Base-by-base conservation (phyloP, 202 grass and related monocot genomes). In the Miscanthus sacchariflorus region DNA sequence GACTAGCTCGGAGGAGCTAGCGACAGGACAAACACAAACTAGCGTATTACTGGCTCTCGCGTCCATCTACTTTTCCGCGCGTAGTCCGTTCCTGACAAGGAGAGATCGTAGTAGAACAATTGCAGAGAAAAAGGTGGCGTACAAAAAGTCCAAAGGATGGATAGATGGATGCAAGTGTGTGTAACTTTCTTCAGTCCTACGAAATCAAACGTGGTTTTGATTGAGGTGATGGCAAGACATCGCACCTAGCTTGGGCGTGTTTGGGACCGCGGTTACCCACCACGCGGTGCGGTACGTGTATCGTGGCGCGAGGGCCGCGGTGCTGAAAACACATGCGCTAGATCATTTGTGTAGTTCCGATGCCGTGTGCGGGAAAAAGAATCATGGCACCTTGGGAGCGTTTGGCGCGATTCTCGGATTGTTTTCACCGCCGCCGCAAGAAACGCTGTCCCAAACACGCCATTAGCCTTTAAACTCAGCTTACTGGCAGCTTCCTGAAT, bases 151-250 rank as follows among this genome's bases (percentile, higher is more conserved):
- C 67, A 18, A 64, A 11, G 48, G 13, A 50, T 50, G 49, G 17
- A 46, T 39, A 40, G 43, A 28, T 59, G 80, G 58, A 23, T 69
- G 80, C 46, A 18, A 2, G 17, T 9, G 23, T 4, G 23, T 52
- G 24, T 13, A 52, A 64, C 78, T 88, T 50, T 64, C 86, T 88
- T 88, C 67, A 38, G 9, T 38, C 52, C 25, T 65, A 89, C 78
- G 86, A 48, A 76, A 85, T 12, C 39, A 12, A 6, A 49, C 68
- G 56, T 67, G 35, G 33, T 36, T 64, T 21, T 6, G 76, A 84
- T 82, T 66, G 81, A 82, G 70, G 77, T 66, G 86, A 85, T 91
- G 82, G 23, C 77, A 86, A 74, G 86, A 83, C 86, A 58, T 58
- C 63, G 14, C 64, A 88, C 89, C 70, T 91, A 78, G 70, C 81